A percentile compares a stretch with the other conserved stretches of the same genome.
These are phyloP conservation scores for Kazachstania taianensis DNA, from an alignment of 805 yeast species.

Conservation along the genomic window DNA sequence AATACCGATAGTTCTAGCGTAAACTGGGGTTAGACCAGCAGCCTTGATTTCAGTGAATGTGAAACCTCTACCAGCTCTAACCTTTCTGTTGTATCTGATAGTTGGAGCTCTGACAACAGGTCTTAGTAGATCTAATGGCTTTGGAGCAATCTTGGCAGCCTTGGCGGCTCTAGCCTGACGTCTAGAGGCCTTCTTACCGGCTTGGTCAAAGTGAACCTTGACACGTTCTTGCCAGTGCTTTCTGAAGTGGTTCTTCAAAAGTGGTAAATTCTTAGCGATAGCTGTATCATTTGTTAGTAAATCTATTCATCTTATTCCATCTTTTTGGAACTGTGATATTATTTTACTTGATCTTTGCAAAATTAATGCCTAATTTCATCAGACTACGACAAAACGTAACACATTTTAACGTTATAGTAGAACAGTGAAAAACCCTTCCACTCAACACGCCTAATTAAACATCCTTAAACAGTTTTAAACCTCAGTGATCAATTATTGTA, in stretches of 20 bases:
- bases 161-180: slow-evolving; percentile 86
- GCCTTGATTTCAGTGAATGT: slow-evolving; percentile 96
- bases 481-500: too few relatives aligned
- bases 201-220: slow-evolving; percentile 99
- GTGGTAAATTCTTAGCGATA: slow-evolving; percentile 96
- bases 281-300: slow-evolving; percentile 42
- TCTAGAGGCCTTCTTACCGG: slow-evolving; percentile 97
- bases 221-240: slow-evolving; percentile 99
- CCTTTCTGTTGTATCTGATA: slow-evolving; percentile 96
- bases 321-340: too few relatives aligned
- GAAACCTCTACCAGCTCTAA: slow-evolving; percentile 99
- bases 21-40: slow-evolving; percentile 84
- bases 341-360: neutral
- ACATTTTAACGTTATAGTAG: too few relatives aligned
- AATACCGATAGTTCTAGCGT: slow-evolving; percentile 97
- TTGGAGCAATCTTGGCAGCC: slow-evolving; percentile 95
- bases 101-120: slow-evolving; percentile 99
- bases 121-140: slow-evolving; percentile 91
- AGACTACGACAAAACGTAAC: too few relatives aligned
- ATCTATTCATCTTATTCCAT: neutral
- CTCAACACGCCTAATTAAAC: too few relatives aligned
- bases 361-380: too few relatives aligned
- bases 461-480: too few relatives aligned
- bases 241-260: slow-evolving; percentile 99
- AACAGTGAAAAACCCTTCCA: too few relatives aligned